Base-by-base conservation (phyloP, 2,329 filamentous ascomycete species). In the Microsporum canis region DNA sequence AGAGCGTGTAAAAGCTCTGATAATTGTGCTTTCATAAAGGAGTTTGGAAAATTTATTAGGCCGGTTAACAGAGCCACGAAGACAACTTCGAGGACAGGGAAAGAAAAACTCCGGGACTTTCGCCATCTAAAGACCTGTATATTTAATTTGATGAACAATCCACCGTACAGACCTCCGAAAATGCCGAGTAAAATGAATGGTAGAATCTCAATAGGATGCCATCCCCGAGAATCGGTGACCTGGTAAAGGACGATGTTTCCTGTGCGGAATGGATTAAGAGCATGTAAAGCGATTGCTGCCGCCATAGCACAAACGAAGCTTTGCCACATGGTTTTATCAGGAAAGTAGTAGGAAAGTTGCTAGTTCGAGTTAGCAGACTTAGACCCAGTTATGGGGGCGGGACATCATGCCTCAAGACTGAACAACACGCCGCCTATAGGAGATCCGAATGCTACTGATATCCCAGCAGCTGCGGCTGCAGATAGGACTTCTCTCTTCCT, bases 281-380 rank as follows among this genome's bases (percentile, higher is more conserved):
- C 89, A 73, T 97, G 92, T 3, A 99, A 80, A 12, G 91, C 90
- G 41, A 97, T 89, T 17, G 94, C 92, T 14, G 91, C 94, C n/a
- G 95, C 89, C 91, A 97, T 97, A 71, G 94, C 94, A 69, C 94
- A 97, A 45, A 99, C 94, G 70, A 99, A 99, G 69, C 91, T 96
- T 73, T 96, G 94, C 94, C 94, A 99, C 94, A 99, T 97, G 7
- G 94, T 97, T 75, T 97, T 97, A 75, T 97, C 92, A 0, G 94
- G 92, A 68, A 97, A 97, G 74, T 96, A 97, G 73, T 96, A 97
- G 0, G 91, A 95, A 2, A 97, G 79, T 81, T 95, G 90, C 83
- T 88, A 62, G n/a, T 36, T 29, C 57, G 14, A 23, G 57, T 75
- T 57, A 71, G 65, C 33, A 51, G 57, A 3, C 27, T 53, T 14